phyloP scores from a whole-genome alignment of 805 yeast species.

The Wickerhamomyces strasburgensis region DNA sequence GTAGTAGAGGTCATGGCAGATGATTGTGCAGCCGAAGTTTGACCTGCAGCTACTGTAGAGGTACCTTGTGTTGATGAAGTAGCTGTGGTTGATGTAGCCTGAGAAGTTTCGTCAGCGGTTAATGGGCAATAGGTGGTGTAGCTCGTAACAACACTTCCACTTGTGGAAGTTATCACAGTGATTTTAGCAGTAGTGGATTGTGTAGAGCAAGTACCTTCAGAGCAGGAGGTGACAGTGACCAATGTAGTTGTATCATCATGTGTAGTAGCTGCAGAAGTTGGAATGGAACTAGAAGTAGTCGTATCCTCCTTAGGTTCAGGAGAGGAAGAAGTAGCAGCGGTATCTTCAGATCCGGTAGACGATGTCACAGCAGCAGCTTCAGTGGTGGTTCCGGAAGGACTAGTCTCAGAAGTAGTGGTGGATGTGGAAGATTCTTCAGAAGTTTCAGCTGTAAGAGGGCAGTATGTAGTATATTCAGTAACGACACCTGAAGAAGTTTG shows the following conservation, averaged over 20 bases:
- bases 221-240: constrained; percentile 29
- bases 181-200: constrained; percentile 21
- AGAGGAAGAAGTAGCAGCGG: constrained; percentile 1
- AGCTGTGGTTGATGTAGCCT: constrained; percentile 2
- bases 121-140: constrained; percentile 40
- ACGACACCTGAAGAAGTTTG: not conserved
- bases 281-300: constrained; percentile 1
- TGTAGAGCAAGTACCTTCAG: constrained; percentile 26
- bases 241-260: constrained; percentile 21
- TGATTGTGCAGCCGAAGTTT: not conserved
- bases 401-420: not conserved
- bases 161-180: constrained; percentile 31
- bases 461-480: not conserved
- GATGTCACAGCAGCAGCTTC: constrained; percentile 25
- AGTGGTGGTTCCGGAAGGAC: constrained; percentile 8
- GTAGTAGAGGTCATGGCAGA: not conserved
- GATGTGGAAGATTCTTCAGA: too few species aligned
- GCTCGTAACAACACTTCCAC: constrained; percentile 26
- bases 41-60: constrained; percentile 1
- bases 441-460: not conserved
- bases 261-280: constrained; percentile 8
- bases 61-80: not conserved
- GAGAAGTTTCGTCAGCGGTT: constrained; percentile 9
- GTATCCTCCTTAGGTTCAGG: not conserved
- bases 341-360: not conserved